phyloP scores from a whole-genome alignment of 177 flowering plant species.

The Vitis hybrid region DNA sequence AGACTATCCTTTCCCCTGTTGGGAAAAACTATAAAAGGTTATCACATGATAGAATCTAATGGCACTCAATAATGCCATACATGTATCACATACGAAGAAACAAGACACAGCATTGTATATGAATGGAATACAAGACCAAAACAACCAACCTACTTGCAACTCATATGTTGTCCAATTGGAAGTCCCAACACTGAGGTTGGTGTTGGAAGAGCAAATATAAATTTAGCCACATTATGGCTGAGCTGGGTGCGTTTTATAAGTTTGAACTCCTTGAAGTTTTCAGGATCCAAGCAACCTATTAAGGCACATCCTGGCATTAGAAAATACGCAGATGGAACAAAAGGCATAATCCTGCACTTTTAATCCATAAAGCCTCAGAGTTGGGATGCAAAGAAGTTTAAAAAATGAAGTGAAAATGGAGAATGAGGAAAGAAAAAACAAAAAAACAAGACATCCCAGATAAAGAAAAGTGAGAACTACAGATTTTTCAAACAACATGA shows the following conservation, averaged over 20 bases:
- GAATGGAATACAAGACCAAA: neutral
- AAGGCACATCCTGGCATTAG: neutral
- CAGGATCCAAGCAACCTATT: constrained; percentile 18
- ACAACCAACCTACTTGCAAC: constrained; percentile 55
- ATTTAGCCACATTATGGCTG: constrained; percentile 88
- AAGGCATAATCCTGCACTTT: too few species aligned
- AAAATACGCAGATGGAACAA: too few species aligned
- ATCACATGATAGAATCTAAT: too few species aligned
- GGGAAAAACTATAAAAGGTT: neutral
- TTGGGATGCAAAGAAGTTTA: too few species aligned
- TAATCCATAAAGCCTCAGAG: too few species aligned
- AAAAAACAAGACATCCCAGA: too few species aligned
- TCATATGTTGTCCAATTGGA: constrained; percentile 87
- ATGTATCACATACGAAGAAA: neutral
- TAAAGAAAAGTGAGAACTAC: too few species aligned
- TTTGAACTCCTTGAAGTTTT: constrained; percentile 31
- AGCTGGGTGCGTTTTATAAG: constrained; percentile 63
- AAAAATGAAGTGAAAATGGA: too few species aligned
- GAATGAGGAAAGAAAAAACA: too few species aligned
- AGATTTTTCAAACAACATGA: too few species aligned
- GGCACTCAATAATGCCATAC: too few species aligned
- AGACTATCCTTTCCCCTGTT: constrained; percentile 70
- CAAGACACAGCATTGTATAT: neutral
- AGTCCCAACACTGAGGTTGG: constrained; percentile 80
- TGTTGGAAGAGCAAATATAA: constrained; percentile 70